Evolutionary conservation across 352 stramenopile genomes (phyloP).

Genomic region (Phytophthora chlamydospora): DNA sequence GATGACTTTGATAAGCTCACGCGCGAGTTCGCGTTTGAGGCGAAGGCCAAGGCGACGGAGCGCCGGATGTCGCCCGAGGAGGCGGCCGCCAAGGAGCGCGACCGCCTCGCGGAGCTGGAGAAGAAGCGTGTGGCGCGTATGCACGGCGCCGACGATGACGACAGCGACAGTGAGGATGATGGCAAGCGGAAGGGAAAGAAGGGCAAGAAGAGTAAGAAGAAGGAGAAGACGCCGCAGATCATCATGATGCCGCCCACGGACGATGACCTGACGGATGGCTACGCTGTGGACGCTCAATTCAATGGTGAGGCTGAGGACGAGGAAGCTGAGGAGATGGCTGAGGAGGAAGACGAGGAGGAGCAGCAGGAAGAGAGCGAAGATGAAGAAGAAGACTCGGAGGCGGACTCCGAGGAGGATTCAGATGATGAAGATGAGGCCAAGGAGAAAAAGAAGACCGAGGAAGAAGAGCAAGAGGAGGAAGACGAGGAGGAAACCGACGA

Average conservation of each 20-base stretch:
- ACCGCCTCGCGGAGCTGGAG: conserved; percentile 92
- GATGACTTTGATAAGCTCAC: conserved; percentile 90
- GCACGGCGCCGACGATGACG: conserved; percentile 87
- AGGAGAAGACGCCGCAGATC: conserved; percentile 56
- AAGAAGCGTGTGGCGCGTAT: conserved; percentile 94
- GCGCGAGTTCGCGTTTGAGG: conserved; percentile 87
- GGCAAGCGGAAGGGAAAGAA: conserved; percentile 55
- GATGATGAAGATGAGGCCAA: conserved; percentile 47
- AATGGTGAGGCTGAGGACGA: conserved; percentile 52
- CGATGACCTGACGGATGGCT: conserved; percentile 91
- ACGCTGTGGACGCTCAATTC: conserved; percentile 72
- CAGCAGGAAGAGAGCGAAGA: conserved; percentile 47
- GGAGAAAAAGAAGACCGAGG: conserved; percentile 43
- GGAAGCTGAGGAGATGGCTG: conserved; percentile 63
- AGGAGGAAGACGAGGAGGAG: conserved; percentile 59
- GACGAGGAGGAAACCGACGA: conserved; percentile 60
- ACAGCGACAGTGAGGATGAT: conserved; percentile 64
- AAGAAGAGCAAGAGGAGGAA: conserved; percentile 53
- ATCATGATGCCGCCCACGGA: conserved; percentile 86
- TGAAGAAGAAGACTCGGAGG: conserved; percentile 52
- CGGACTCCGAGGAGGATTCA: conserved; percentile 48
- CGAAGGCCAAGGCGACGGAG: conserved; percentile 94
- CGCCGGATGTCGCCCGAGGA: conserved; percentile 95
- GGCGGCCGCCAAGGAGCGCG: conserved; percentile 91
- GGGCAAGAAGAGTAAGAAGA: conserved; percentile 52